These are phyloP conservation scores for Monoraphidium neglectum DNA, from an alignment of 139 green algal genomes.

Conservation along the genomic window DNA sequence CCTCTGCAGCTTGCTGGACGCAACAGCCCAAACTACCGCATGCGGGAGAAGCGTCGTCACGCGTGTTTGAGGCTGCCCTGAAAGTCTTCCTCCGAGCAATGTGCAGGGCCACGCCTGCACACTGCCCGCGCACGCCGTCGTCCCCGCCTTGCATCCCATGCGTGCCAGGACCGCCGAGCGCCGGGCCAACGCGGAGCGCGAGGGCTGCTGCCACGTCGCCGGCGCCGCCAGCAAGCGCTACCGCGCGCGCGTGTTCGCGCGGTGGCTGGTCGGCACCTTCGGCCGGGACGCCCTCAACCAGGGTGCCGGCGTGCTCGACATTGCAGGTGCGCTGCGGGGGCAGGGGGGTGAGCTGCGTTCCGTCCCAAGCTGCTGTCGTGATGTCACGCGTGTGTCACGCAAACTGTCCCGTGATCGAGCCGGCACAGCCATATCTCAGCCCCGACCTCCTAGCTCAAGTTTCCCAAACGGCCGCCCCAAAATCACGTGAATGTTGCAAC, in stretches of 20 bases:
- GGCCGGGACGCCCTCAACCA: slow-evolving; percentile 48
- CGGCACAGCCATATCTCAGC: too few relatives aligned
- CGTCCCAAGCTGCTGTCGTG: background rate
- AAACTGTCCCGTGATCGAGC: background rate
- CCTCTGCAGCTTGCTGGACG: background rate
- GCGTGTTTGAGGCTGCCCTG: background rate
- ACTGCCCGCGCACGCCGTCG: background rate
- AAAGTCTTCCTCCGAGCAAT: background rate
- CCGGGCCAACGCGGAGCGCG: background rate
- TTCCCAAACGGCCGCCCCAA: too few relatives aligned
- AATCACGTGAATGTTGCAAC: slow-evolving; percentile 24
- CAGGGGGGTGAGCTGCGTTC: background rate
- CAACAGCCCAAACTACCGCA: background rate
- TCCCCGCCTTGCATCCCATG: background rate
- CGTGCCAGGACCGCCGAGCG: slow-evolving; percentile 32
- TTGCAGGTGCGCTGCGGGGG: slow-evolving; percentile 50
- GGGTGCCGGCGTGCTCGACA: slow-evolving; percentile 65
- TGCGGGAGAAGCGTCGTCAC: background rate
- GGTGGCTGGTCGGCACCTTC: slow-evolving; percentile 58
- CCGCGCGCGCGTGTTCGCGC: slow-evolving; percentile 53
- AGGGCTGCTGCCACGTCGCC: slow-evolving; percentile 27
- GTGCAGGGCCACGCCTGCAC: background rate
- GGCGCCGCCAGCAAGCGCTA: slow-evolving; percentile 40
- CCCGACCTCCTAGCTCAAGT: background rate
- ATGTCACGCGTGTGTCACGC: background rate